Percentiles rank a stretch among this genome's conserved stretches.
Evolutionary conservation across 2,329 filamentous ascomycete genomes (phyloP).

Genomic region (Nothophaeocryptopus gaeumannii): DNA sequence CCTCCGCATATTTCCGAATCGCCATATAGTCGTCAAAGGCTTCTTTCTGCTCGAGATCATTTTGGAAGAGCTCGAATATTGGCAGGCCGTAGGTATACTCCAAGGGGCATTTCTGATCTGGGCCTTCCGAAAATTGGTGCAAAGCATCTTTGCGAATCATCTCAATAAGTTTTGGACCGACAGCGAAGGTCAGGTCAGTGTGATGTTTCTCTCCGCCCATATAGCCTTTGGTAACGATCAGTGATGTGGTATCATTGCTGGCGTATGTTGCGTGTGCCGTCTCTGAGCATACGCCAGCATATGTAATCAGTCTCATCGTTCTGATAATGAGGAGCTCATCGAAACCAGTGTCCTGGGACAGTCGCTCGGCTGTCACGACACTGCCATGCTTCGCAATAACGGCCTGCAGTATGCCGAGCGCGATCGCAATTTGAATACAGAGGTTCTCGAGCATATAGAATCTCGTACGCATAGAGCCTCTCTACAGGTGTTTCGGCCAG

Average conservation of each 20-base stretch:
- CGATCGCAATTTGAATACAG: too few species aligned
- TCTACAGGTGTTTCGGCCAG: too few species aligned
- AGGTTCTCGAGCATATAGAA: too few species aligned
- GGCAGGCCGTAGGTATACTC: too few species aligned
- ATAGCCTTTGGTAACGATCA: constrained; percentile 4
- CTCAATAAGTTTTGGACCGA: constrained; percentile 3
- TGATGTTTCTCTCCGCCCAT: constrained; percentile 22
- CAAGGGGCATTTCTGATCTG: too few species aligned
- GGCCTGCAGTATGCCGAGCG: too few species aligned
- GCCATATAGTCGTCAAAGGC: too few species aligned
- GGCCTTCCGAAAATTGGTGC: constrained; percentile 2
- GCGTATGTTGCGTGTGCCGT: constrained; percentile 4
- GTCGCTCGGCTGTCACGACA: background rate
- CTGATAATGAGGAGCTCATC: constrained; percentile 4
- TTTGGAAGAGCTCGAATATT: too few species aligned
- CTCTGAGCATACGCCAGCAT: constrained; percentile 3
- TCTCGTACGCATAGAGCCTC: too few species aligned
- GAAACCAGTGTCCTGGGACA: background rate
- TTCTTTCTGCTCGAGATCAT: too few species aligned
- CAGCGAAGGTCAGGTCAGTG: constrained; percentile 4
- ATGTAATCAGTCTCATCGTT: constrained; percentile 9
- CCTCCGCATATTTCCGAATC: too few species aligned
- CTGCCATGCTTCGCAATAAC: background rate
- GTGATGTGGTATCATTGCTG: constrained; percentile 6
- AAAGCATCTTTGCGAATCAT: constrained; percentile 14